A percentile compares a stretch with the other conserved stretches of the same genome.
These are phyloP conservation scores for Phellinidium pouzarii DNA, from an alignment of 1,284 basidiomycete species.

Conservation along the genomic window DNA sequence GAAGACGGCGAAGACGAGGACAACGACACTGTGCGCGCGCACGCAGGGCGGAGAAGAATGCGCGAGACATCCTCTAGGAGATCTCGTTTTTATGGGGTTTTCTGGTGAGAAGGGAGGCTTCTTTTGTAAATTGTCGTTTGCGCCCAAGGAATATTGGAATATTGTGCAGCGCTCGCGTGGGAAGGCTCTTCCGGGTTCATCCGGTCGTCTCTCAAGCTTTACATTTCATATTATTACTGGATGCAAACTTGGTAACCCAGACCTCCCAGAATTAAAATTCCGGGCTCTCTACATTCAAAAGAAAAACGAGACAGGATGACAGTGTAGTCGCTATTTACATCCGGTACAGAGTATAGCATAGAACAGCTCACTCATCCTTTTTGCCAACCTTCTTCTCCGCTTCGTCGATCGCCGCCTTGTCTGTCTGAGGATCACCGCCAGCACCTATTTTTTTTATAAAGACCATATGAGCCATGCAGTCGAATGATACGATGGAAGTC, in stretches of 20 bases:
- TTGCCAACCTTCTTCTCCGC: conserved; percentile 81
- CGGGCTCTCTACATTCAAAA: background rate
- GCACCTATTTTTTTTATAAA: conserved; percentile 25
- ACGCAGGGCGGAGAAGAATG: conserved; percentile 26
- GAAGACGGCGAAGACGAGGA: conserved; percentile 83
- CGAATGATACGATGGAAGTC: background rate
- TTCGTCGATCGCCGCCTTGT: conserved; percentile 79
- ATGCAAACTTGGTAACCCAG: no score
- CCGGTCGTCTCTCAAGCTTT: no score
- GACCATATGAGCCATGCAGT: conserved; percentile 3
- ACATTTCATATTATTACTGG: no score
- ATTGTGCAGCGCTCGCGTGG: background rate
- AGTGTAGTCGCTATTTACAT: background rate
- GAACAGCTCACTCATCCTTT: conserved; percentile 62
- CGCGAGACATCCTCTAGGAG: background rate
- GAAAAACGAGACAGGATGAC: background rate
- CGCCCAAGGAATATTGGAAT: background rate
- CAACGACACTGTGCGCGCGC: conserved; percentile 64
- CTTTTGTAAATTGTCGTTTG: background rate
- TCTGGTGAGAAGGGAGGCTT: background rate
- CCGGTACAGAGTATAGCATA: background rate
- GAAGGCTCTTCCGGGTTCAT: background rate
- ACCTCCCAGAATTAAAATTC: background rate
- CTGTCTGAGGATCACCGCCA: conserved; percentile 63
- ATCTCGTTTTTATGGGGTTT: background rate